Evolutionary conservation across 805 yeast genomes (phyloP), one percentile per base, ranked within the genome.

Genomic region (Schwanniomyces occidentalis): DNA sequence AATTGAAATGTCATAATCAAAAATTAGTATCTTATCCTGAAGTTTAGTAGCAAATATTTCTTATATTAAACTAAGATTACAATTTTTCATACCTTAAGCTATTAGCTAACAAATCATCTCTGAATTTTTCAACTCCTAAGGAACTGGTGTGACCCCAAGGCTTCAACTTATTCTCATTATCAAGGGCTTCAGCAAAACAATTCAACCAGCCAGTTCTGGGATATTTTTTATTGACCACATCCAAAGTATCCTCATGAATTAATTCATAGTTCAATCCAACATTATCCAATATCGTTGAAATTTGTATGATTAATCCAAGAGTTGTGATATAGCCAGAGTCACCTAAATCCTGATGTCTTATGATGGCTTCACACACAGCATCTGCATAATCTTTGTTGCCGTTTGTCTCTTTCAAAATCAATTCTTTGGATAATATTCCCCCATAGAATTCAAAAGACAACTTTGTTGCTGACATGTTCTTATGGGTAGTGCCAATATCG

Each of bases 71-170:
- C n/a, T n/a, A n/a, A n/a, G n/a, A n/a, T n/a, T n/a, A n/a, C n/a
- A n/a, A n/a, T n/a, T n/a, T n/a, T n/a, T n/a, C n/a, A n/a, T n/a
- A n/a, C n/a, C n/a, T n/a, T n/a, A n/a, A n/a, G n/a, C n/a, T 45
- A 35, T 60, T 60, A 15, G 46, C 51, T 40, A 56, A 48, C 5
- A 60, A 61, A 30, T 46, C 49, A 24, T 52, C 41, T 24, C 59
- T 42, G 42, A 58, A 60, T 12, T 54, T 37, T 8, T 51, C 53
- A 8, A 51, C 55, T 2, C 64, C 65, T 35, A 60, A 45, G 10
- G 57, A 49, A 37, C 54, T 48, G n/a, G 66, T 60, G 35, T 60
- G 66, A 16, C 65, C 61, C 65, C 66, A 60, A 8, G 66, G 66
- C 35, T 60, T 60, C 19, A 35, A 16, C 8, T 36, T 19, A 39